Evolutionary conservation across 768 basidiomycete species (phyloP).

Genomic region (Suillus subaureus): DNA sequence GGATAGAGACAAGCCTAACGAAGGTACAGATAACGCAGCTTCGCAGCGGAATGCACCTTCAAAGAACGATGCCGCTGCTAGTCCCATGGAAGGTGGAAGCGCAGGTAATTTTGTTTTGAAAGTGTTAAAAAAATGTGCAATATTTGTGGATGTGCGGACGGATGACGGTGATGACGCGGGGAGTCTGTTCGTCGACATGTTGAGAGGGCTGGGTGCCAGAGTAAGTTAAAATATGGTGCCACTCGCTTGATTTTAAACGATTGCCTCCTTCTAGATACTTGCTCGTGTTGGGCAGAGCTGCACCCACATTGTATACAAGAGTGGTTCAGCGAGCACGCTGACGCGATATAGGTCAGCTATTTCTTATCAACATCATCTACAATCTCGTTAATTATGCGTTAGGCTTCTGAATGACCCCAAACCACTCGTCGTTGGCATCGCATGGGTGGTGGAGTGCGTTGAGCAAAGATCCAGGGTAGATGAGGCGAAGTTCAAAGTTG

Average conservation of each 20-base stretch:
- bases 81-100: slow-evolving; percentile 6
- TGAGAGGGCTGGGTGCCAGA: slow-evolving; percentile 77
- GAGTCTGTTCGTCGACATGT: slow-evolving; percentile 80
- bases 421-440: slow-evolving; percentile 79
- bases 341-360: slow-evolving; percentile 63
- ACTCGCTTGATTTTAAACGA: background rate
- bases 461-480: slow-evolving; percentile 67
- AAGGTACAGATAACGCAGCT: slow-evolving; percentile 22
- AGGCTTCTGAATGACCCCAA: slow-evolving; percentile 68
- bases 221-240: slow-evolving; percentile 41
- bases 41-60: background rate
- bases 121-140: slow-evolving; percentile 70
- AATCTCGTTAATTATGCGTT: slow-evolving; percentile 3
- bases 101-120: slow-evolving; percentile 41
- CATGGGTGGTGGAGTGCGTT: slow-evolving; percentile 87
- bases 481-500: slow-evolving; percentile 65
- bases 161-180: slow-evolving; percentile 81
- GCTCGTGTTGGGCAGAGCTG: slow-evolving; percentile 69
- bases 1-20: slow-evolving; percentile 17
- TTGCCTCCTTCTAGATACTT: slow-evolving; percentile 46
- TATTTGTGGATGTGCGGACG: slow-evolving; percentile 83
- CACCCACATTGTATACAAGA: slow-evolving; percentile 87
- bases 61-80: background rate
- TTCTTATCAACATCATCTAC: background rate
- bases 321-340: slow-evolving; percentile 74